Conservation (phyloP, 306 rosid species). For the Cucurbita ficifolia region DNA sequence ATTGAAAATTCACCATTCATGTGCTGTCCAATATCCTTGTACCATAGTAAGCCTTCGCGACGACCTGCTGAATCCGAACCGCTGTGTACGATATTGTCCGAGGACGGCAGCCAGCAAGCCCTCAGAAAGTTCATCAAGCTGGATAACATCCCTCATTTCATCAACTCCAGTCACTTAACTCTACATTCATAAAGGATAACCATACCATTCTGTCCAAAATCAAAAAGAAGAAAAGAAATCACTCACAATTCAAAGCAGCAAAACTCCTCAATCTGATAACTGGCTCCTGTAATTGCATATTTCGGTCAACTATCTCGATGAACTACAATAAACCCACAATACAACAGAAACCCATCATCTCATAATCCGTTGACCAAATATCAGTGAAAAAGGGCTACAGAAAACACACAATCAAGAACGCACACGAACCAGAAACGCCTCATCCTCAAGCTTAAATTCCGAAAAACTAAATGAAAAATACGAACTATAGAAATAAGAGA, state of each 20-base stretch:
- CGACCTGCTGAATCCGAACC: constrained; percentile 52
- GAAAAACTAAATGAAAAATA: not conserved
- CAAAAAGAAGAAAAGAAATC: constrained; percentile 1
- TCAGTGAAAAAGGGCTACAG: not conserved
- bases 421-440: not conserved
- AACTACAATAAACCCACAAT: not conserved
- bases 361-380: not conserved
- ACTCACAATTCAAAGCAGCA: not conserved
- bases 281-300: not conserved
- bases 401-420: not conserved
- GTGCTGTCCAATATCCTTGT: constrained; percentile 79
- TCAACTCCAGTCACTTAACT: constrained; percentile 41
- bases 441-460: not conserved
- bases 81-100: constrained; percentile 19
- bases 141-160: constrained; percentile 99
- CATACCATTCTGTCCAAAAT: constrained; percentile 10
- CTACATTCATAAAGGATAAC: constrained; percentile 67
- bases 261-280: not conserved
- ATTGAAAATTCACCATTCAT: constrained; percentile 77
- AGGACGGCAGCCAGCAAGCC: constrained; percentile 73
- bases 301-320: not conserved
- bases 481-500: not conserved
- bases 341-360: not conserved
- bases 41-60: constrained; percentile 82
- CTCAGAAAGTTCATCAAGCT: constrained; percentile 66